A percentile compares a stretch with the other conserved stretches of the same genome.
Conservation (phyloP, 1,139 yeast genomes). For the Yamadazyma songkhlaensis region DNA sequence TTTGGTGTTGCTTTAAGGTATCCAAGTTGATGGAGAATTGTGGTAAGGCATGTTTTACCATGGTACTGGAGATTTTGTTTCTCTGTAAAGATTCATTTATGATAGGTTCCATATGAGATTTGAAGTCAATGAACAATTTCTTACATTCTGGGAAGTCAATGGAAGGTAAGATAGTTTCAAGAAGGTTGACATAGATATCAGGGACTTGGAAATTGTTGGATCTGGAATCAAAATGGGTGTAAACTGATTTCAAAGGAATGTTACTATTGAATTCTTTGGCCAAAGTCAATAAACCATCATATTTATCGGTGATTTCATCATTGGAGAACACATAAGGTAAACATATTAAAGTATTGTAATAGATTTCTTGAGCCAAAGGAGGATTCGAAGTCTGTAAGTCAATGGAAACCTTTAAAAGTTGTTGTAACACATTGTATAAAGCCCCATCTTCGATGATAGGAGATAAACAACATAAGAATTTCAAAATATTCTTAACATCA, state of each 20-base stretch:
- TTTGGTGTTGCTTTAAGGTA: slow-evolving; percentile 26
- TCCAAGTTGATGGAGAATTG: slow-evolving; percentile 47
- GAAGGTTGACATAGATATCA: slow-evolving; percentile 51
- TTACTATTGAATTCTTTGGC: slow-evolving; percentile 38
- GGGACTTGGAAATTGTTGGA: slow-evolving; percentile 40
- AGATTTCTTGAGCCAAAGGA: slow-evolving; percentile 69
- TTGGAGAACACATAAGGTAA: slow-evolving; percentile 66
- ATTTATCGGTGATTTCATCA: slow-evolving; percentile 32
- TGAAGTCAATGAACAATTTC: slow-evolving; percentile 32
- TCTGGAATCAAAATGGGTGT: slow-evolving; percentile 37
- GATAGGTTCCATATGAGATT: slow-evolving; percentile 34
- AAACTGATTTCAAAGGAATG: slow-evolving; percentile 21
- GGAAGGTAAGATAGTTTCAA: slow-evolving; percentile 54
- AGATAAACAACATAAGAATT: slow-evolving; percentile 65
- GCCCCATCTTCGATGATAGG: slow-evolving; percentile 58
- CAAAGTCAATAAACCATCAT: slow-evolving; percentile 35
- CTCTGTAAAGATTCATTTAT: slow-evolving; percentile 31
- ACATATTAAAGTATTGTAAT: slow-evolving; percentile 59
- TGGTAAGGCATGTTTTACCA: slow-evolving; percentile 45
- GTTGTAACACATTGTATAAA: slow-evolving; percentile 50
- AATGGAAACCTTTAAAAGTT: slow-evolving; percentile 54
- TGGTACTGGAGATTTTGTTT: slow-evolving; percentile 38
- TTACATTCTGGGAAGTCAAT: slow-evolving; percentile 32
- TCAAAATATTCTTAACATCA: slow-evolving; percentile 63
- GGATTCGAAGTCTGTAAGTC: slow-evolving; percentile 47